Evolutionary conservation across 768 basidiomycete genomes (phyloP).

Genomic region (Lyophyllum shimeji): DNA sequence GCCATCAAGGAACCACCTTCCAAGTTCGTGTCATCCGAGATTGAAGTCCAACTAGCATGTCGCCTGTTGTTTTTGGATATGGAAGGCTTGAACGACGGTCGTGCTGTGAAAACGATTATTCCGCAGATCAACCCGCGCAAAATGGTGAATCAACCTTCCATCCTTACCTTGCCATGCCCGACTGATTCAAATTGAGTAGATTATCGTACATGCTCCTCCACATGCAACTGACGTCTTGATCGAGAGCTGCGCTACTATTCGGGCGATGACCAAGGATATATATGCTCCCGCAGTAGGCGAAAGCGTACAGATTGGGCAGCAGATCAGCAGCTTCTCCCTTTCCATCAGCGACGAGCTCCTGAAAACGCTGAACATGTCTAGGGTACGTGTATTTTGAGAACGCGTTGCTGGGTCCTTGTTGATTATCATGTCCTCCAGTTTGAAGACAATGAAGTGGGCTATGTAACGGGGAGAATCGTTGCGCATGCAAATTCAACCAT

Average conservation of each 20-base stretch:
- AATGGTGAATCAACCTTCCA: slow-evolving; percentile 56
- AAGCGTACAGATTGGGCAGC: slow-evolving; percentile 88
- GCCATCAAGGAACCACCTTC: slow-evolving; percentile 83
- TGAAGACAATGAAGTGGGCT: slow-evolving; percentile 96
- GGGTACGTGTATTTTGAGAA: slow-evolving; percentile 50
- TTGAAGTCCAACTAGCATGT: slow-evolving; percentile 82
- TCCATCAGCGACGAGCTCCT: slow-evolving; percentile 90
- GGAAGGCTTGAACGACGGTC: slow-evolving; percentile 95
- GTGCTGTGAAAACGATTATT: slow-evolving; percentile 94
- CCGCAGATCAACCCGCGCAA: slow-evolving; percentile 96
- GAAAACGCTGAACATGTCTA: slow-evolving; percentile 77
- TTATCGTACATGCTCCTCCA: slow-evolving; percentile 79
- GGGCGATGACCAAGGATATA: slow-evolving; percentile 92
- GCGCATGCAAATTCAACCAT: slow-evolving; percentile 85
- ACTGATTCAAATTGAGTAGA: slow-evolving; percentile 43
- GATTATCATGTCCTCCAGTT: slow-evolving; percentile 52
- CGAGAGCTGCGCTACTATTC: slow-evolving; percentile 77
- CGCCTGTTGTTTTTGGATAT: slow-evolving; percentile 90
- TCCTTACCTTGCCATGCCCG: not conserved
- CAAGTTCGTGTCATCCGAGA: slow-evolving; percentile 78
- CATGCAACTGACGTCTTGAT: slow-evolving; percentile 72
- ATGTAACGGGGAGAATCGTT: slow-evolving; percentile 84
- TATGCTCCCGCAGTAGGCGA: slow-evolving; percentile 78
- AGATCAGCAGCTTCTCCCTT: slow-evolving; percentile 92
- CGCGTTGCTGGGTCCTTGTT: not conserved